phyloP scores from a whole-genome alignment of 176 grass and related monocot genomes.

The Olyra latifolia region DNA sequence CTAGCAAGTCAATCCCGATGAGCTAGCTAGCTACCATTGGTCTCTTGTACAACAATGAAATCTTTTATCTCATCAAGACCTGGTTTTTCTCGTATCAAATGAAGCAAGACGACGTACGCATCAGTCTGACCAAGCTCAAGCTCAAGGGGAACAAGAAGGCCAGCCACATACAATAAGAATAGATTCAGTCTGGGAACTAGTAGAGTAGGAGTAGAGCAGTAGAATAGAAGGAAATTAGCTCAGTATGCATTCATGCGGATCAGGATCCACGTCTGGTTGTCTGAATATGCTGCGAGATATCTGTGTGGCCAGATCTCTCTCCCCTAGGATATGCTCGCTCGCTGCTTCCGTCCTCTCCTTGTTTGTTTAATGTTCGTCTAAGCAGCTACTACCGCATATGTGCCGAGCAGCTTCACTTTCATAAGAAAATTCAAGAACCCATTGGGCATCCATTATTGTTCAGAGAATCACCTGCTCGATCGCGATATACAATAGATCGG shows the following conservation, averaged over 20 bases:
- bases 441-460: too few species aligned
- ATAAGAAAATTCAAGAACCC: background rate
- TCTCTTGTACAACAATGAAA: background rate
- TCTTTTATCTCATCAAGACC: background rate
- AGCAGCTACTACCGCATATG: background rate
- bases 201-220: background rate
- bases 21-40: background rate
- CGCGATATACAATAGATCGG: background rate
- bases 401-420: background rate
- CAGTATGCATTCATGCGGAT: too few species aligned
- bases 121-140: background rate
- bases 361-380: too few species aligned
- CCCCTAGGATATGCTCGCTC: too few species aligned
- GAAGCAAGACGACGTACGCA: background rate
- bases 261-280: too few species aligned
- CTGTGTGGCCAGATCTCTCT: too few species aligned
- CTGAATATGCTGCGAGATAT: too few species aligned
- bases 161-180: background rate
- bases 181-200: background rate
- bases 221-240: background rate
- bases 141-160: background rate
- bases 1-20: slow-evolving; percentile 16
- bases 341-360: too few species aligned
- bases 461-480: background rate
- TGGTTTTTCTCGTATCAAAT: background rate